Evolutionary conservation across 2,329 filamentous ascomycete species (phyloP).

Genomic region (Fusarium virguliforme): DNA sequence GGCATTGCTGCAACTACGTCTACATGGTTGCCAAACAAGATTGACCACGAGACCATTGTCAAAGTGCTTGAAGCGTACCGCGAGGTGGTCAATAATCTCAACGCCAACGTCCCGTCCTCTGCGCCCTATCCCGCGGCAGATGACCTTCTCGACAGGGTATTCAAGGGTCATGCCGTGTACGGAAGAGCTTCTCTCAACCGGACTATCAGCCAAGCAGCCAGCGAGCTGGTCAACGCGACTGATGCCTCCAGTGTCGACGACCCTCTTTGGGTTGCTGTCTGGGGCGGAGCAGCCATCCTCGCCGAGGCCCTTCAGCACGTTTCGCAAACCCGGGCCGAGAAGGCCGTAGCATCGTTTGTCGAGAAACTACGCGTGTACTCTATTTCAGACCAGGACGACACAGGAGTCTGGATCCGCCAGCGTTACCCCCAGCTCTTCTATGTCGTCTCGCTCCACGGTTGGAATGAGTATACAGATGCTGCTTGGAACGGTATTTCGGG

Average conservation of each 20-base stretch:
- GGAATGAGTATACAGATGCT: conserved; percentile 68
- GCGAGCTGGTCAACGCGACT: conserved; percentile 30
- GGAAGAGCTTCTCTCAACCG: conserved; percentile 33
- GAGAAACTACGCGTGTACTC: conserved; percentile 66
- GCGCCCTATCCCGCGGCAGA: conserved; percentile 1
- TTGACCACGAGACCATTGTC: conserved; percentile 58
- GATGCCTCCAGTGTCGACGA: conserved; percentile 60
- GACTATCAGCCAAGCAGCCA: conserved; percentile 14
- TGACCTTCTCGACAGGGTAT: conserved; percentile 2
- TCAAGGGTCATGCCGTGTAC: conserved; percentile 38
- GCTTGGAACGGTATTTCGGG: conserved; percentile 68
- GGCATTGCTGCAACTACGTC: conserved; percentile 62
- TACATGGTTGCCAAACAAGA: conserved; percentile 59
- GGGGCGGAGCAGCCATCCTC: conserved; percentile 68
- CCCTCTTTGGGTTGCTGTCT: conserved; percentile 67
- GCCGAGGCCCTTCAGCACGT: conserved; percentile 64
- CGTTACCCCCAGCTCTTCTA: conserved; percentile 70
- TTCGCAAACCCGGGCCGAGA: conserved; percentile 37
- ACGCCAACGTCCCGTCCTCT: conserved; percentile 10
- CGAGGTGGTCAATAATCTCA: conserved; percentile 1
- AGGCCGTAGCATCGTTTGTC: conserved; percentile 56
- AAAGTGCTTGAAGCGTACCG: conserved; percentile 6
- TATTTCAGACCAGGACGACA: conserved; percentile 73
- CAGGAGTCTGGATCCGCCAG: conserved; percentile 68
- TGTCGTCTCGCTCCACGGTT: conserved; percentile 69